Evolutionary conservation across 495 filamentous ascomycete species (phyloP).

Genomic region (Trichoderma gamsii): DNA sequence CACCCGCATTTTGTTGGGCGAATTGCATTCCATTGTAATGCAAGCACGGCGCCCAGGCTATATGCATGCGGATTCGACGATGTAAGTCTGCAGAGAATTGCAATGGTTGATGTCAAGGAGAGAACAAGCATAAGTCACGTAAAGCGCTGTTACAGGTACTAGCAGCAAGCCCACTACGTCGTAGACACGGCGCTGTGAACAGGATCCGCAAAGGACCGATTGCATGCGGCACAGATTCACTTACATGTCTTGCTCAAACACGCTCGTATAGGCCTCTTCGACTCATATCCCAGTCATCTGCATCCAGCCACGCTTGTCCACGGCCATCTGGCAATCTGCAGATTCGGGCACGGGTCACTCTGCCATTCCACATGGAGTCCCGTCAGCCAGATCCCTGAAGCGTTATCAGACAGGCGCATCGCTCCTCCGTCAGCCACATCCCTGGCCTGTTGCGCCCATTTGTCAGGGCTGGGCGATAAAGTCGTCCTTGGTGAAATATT

Average conservation of each 20-base stretch:
- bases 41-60: too few relatives aligned
- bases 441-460: not conserved
- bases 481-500: not conserved
- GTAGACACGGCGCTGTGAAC: too few relatives aligned
- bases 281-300: too few relatives aligned
- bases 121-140: too few relatives aligned
- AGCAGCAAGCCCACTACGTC: too few relatives aligned
- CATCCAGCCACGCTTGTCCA: not conserved
- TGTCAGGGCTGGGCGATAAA: not conserved
- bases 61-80: too few relatives aligned
- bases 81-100: not conserved
- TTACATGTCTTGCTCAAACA: too few relatives aligned
- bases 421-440: not conserved
- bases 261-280: too few relatives aligned
- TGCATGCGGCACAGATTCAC: too few relatives aligned
- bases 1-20: not conserved
- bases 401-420: not conserved
- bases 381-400: slow-evolving; percentile 10
- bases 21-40: not conserved
- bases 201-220: too few relatives aligned
- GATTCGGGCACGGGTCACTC: not conserved
- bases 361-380: not conserved
- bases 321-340: not conserved
- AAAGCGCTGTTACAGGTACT: too few relatives aligned
- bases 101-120: too few relatives aligned